Base-by-base conservation (phyloP, 2,329 filamentous ascomycete species). In the Atkinsonella hypoxylon region DNA sequence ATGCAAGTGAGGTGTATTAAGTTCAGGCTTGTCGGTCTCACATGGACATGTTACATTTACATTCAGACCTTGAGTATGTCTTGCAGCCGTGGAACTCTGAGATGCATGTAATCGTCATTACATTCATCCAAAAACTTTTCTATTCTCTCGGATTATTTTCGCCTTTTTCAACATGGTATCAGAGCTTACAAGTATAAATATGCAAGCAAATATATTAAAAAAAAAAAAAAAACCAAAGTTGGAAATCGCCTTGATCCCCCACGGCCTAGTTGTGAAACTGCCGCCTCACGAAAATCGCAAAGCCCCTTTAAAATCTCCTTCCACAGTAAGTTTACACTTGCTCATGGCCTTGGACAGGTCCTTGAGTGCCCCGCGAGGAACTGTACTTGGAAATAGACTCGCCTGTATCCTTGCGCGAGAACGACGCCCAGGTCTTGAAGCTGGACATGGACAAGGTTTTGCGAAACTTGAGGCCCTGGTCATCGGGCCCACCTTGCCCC, bases 371-470 rank as follows among this genome's bases (percentile, higher is more conserved):
- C 18, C 60, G 55, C 44, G 58, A 59, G 12, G 49, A 52, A 46
- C 56, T 58, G 34, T 59, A 57, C 56, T 60, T 64, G 22, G 58
- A 57, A 8, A 59, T 47, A 2, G 67, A 68, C 46, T 69, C 68
- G 40, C 62, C 64, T 2, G 69, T 71, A 26, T 71, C 69, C 52
- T 65, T 70, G 50, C 68, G 65, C 4, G 66, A 67, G 41, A 72
- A 65, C 0, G 68, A 70, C 3, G 67, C 67, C 70, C 70, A 72
- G 13, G 68, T 70, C 64, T 69, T 70, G 55, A 79, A 69, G 57
- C 74, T 78, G 38, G 73, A 71, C 56, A 78, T 69, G 53, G 73
- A 77, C 62, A 78, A 66, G 18, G 72, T 73, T 58, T 68, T 72
- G 54, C 63, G 64, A 55, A 78, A 70, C 54, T 66, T 71, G 47